Evolutionary conservation across 1,284 basidiomycete species (phyloP).

Genomic region (Cutaneotrichosporon dermatis): DNA sequence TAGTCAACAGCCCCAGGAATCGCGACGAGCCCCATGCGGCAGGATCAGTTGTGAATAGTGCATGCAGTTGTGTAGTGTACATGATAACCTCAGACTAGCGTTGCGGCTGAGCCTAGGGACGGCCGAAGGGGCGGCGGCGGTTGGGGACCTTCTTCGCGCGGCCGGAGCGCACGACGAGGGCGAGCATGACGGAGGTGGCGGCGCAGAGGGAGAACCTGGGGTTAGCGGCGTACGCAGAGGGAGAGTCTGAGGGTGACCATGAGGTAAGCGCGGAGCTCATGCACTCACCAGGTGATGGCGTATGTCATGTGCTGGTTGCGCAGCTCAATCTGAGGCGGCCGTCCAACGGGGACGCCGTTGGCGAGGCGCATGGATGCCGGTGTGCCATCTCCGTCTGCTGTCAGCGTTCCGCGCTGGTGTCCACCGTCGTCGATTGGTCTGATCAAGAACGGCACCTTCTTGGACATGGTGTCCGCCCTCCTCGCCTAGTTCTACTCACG

Average conservation of each 20-base stretch:
- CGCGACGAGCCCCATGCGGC: too few relatives aligned
- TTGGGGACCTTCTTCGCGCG: constrained; percentile 22
- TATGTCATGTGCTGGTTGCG: constrained; percentile 95
- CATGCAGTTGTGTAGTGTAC: too few relatives aligned
- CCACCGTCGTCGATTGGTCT: too few relatives aligned
- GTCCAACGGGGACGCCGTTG: constrained; percentile 79
- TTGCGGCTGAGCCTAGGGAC: too few relatives aligned
- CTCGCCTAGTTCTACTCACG: constrained; percentile 18
- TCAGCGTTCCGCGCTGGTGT: too few relatives aligned
- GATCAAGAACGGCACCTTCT: too few relatives aligned
- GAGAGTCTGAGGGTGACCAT: too few relatives aligned
- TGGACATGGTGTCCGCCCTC: too few relatives aligned
- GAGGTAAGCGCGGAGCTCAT: not conserved
- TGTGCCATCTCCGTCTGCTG: constrained; percentile 64
- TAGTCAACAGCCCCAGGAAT: too few relatives aligned
- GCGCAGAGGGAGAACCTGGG: constrained; percentile 51
- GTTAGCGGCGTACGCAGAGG: not conserved
- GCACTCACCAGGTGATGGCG: constrained; percentile 78
- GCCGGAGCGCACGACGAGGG: constrained; percentile 41
- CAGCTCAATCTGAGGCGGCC: constrained; percentile 77
- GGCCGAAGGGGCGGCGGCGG: constrained; percentile 1
- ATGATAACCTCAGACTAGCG: too few relatives aligned
- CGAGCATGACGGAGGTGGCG: constrained; percentile 51
- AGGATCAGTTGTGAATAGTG: too few relatives aligned
- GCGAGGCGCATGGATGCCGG: constrained; percentile 62